Conservation (phyloP, 192 early-diverging fungal genomes). For the Coemansia sp. region DNA sequence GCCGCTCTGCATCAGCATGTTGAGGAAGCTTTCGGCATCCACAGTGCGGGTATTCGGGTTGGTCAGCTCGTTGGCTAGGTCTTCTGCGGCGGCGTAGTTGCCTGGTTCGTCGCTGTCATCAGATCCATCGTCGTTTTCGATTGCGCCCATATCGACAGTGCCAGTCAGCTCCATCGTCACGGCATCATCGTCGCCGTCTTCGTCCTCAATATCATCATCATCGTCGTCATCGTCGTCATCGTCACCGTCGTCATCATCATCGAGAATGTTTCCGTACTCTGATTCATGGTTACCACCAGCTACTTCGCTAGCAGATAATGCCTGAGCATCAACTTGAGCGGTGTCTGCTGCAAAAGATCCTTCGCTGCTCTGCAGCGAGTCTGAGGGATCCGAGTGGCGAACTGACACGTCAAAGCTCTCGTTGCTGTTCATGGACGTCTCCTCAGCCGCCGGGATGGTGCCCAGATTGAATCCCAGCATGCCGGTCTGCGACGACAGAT, state of each 20-base stretch:
- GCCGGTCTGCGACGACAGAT: slow-evolving; percentile 48
- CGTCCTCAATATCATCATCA: slow-evolving; percentile 21
- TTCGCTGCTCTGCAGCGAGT: slow-evolving; percentile 34
- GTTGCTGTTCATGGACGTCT: slow-evolving; percentile 47
- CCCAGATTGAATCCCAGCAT: slow-evolving; percentile 40
- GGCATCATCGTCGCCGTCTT: slow-evolving; percentile 36
- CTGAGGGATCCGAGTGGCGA: slow-evolving; percentile 41
- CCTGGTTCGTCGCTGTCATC: background rate
- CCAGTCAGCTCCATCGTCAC: slow-evolving; percentile 44
- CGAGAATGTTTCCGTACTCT: slow-evolving; percentile 12
- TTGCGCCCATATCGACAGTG: slow-evolving; percentile 28
- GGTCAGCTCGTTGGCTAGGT: no score
- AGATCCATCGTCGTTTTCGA: background rate
- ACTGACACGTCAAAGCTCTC: slow-evolving; percentile 52
- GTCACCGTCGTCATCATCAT: slow-evolving; percentile 13
- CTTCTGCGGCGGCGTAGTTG: background rate
- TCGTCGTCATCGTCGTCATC: slow-evolving; percentile 12
- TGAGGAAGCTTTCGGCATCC: slow-evolving; percentile 21
- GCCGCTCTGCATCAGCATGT: slow-evolving; percentile 31
- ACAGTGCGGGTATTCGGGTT: background rate
- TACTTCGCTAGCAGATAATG: background rate
- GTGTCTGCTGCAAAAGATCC: slow-evolving; percentile 17
- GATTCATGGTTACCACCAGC: background rate
- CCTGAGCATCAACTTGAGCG: background rate
- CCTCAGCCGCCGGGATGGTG: slow-evolving; percentile 30